Evolutionary conservation across 768 basidiomycete genomes (phyloP).

Genomic region (Pleurotus tuoliensis): DNA sequence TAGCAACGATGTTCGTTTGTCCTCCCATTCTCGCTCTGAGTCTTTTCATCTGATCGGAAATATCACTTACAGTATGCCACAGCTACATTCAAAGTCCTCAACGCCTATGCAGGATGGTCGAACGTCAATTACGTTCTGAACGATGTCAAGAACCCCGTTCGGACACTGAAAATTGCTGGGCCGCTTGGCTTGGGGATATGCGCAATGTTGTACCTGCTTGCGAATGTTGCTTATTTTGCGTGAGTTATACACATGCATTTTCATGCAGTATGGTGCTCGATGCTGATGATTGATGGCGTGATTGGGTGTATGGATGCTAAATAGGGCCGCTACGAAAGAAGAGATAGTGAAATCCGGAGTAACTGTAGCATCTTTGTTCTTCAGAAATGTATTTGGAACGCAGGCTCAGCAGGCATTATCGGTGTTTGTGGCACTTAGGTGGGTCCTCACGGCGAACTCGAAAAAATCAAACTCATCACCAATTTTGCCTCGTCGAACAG

Average conservation of each 20-base stretch:
- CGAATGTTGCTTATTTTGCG: constrained; percentile 58
- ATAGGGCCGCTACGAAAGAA: constrained; percentile 39
- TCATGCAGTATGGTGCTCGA: not conserved
- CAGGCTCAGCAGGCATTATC: constrained; percentile 49
- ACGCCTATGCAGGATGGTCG: constrained; percentile 45
- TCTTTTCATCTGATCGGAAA: not conserved
- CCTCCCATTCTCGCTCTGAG: constrained; percentile 18
- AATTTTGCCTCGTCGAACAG: no score
- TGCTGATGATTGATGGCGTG: not conserved
- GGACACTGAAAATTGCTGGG: constrained; percentile 59
- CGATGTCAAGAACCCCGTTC: constrained; percentile 55
- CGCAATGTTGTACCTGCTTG: constrained; percentile 47
- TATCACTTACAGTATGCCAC: constrained; percentile 44
- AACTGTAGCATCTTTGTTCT: constrained; percentile 58
- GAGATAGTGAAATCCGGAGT: constrained; percentile 46
- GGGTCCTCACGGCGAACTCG: not conserved
- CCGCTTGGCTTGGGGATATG: constrained; percentile 57
- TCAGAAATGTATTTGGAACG: constrained; percentile 52
- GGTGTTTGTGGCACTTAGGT: constrained; percentile 57
- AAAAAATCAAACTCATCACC: no score
- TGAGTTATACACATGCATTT: constrained; percentile 9
- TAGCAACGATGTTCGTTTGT: constrained; percentile 25
- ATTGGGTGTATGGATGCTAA: not conserved
- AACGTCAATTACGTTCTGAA: constrained; percentile 58
- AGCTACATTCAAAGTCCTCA: constrained; percentile 55